Percentiles rank a stretch among this genome's conserved stretches.
These are phyloP conservation scores for Barnettozyma californica DNA, from an alignment of 805 yeast species.

Conservation along the genomic window DNA sequence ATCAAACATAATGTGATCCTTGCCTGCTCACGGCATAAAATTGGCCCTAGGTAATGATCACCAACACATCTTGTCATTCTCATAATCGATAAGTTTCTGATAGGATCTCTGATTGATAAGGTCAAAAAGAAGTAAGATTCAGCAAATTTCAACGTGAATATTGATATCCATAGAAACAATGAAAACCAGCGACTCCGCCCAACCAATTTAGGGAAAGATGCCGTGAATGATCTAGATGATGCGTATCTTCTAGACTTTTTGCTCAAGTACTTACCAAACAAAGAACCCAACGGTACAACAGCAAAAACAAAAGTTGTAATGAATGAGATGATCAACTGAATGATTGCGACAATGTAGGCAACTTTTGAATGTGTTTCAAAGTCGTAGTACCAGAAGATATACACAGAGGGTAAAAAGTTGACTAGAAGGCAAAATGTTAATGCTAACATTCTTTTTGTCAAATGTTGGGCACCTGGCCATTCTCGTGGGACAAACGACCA, in stretches of 20 bases:
- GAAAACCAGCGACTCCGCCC: conserved; percentile 59
- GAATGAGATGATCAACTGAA: conserved; percentile 55
- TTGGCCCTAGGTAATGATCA: conserved; percentile 47
- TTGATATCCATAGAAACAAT: conserved; percentile 58
- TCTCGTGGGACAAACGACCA: conserved; percentile 59
- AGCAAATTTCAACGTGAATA: conserved; percentile 60
- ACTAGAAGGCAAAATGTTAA: conserved; percentile 39
- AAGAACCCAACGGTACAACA: conserved; percentile 49
- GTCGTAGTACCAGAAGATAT: conserved; percentile 40
- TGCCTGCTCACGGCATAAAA: conserved; percentile 55
- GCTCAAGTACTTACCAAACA: conserved; percentile 41
- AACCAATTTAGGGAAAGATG: conserved; percentile 46
- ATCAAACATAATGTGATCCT: conserved; percentile 48
- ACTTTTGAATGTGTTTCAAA: conserved; percentile 31
- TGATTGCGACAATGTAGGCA: conserved; percentile 40
- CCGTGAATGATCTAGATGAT: conserved; percentile 56
- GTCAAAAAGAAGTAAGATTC: conserved; percentile 81
- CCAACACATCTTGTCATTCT: conserved; percentile 57
- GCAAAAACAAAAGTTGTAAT: conserved; percentile 52
- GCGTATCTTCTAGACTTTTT: conserved; percentile 41
- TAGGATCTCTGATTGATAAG: conserved; percentile 66
- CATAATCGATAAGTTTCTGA: conserved; percentile 61
- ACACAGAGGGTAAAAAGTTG: conserved; percentile 48
- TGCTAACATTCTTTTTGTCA: conserved; percentile 41
- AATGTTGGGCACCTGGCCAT: conserved; percentile 68